Evolutionary conservation across 345 rosid genomes (phyloP), one percentile per base, ranked within the genome.

Genomic region (Lenwebbia sp.): DNA sequence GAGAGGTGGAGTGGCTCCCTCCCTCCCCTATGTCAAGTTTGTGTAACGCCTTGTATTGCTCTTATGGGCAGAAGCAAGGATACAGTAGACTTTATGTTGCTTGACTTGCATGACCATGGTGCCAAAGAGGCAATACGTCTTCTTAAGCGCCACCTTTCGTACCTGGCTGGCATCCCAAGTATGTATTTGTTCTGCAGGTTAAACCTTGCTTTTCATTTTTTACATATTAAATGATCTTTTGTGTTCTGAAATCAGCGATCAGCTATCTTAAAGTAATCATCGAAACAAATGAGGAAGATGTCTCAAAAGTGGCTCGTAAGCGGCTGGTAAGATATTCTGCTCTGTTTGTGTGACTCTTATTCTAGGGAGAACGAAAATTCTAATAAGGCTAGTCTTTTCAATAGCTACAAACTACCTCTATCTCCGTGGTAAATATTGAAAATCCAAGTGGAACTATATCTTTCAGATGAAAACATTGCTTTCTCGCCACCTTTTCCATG

Each of bases 91-190:
- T 86, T 84, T 70, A 14, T 91, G 87, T 11, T 15, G 44, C 90
- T 94, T 30, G 92, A 93, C 85, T 87, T 94, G 87, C 94, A 90
- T 58, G 84, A 87, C 3, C 86, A 41, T 78, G 92, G 76, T 19
- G 83, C 91, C 8, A 89, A 74, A 88, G 93, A 89, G 7, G 92
- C 96, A 30, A 87, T 90, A 50, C 87, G 90, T 23, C 88, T 88
- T 78, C 84, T 94, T 88, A 94, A 84, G 89, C 78, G 81, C 84
- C 93, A 94, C 87, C 87, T 94, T 40, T 89, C 88, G 8, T 84
- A 49, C 53, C 90, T 93, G 83, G 88, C 93, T 15, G 96, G 96
- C 86, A 92, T 92, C 85, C 85, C 93, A 82, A 86, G 96, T 94
- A 89, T 83, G 95, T 76, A 58, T 19, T n/a, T 26, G 49, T 62